Evolutionary conservation across 306 rosid species (phyloP).

Genomic region (Arachis hypogaea): DNA sequence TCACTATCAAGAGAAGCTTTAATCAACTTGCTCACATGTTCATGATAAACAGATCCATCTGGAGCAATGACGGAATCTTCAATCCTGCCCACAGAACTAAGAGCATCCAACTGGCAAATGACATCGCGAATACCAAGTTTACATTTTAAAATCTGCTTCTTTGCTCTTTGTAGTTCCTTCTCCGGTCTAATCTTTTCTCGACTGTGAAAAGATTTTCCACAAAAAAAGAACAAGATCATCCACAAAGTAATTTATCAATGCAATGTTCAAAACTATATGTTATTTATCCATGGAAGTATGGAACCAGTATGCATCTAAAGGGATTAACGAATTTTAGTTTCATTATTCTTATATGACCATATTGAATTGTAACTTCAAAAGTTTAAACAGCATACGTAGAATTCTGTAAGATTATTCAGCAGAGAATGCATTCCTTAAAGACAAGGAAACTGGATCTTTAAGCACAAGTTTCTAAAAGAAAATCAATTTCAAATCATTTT

Average conservation of each 20-base stretch:
- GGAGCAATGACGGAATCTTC: constrained; percentile 85
- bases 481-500: too few species aligned
- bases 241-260: not conserved
- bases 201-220: constrained; percentile 44
- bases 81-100: constrained; percentile 84
- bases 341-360: constrained; percentile 6
- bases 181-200: constrained; percentile 95
- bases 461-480: too few species aligned
- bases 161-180: constrained; percentile 83
- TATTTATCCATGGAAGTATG: not conserved
- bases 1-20: constrained; percentile 89
- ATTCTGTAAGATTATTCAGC: not conserved
- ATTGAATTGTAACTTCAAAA: constrained; percentile 6
- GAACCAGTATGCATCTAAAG: not conserved
- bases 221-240: constrained; percentile 22
- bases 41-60: constrained; percentile 95
- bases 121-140: constrained; percentile 89
- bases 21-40: constrained; percentile 74
- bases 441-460: not conserved
- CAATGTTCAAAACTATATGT: not conserved
- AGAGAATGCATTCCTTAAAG: not conserved
- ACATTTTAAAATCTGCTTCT: constrained; percentile 81
- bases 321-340: constrained; percentile 10
- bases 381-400: not conserved
- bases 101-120: constrained; percentile 75